A percentile compares a stretch with the other conserved stretches of the same genome.
phyloP scores from a whole-genome alignment of 306 rosid genomes.

The Fragaria vesca region DNA sequence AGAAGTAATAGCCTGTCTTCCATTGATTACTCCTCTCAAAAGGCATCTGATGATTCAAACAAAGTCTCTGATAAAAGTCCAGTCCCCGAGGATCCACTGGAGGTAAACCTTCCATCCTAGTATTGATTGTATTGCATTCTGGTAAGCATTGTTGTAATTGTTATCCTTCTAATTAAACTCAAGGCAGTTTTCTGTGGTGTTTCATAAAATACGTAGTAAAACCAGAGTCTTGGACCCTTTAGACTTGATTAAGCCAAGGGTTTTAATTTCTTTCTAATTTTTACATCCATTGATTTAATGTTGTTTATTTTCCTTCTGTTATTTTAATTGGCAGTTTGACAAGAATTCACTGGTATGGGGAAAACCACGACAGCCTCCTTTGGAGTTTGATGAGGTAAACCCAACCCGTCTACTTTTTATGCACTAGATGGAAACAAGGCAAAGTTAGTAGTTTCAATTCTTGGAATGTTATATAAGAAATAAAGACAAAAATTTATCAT shows the following conservation, averaged over 20 bases:
- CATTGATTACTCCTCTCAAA: constrained; percentile 43
- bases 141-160: neutral
- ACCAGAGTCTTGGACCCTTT: neutral
- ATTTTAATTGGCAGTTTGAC: constrained; percentile 61
- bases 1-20: constrained; percentile 43
- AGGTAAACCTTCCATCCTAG: constrained; percentile 47
- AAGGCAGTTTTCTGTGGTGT: neutral
- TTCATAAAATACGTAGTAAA: neutral
- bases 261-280: neutral
- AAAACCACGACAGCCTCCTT: constrained; percentile 82
- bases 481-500: neutral
- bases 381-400: constrained; percentile 76
- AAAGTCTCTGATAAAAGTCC: constrained; percentile 41
- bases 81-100: constrained; percentile 58
- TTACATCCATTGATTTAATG: neutral
- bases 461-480: neutral
- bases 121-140: neutral
- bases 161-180: neutral
- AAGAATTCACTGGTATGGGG: constrained; percentile 78
- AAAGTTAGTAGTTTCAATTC: neutral
- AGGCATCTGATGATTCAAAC: constrained; percentile 41
- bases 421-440: neutral
- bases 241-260: constrained; percentile 1
- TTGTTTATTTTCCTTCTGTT: constrained; percentile 10
- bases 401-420: too few relatives aligned